Conservation (phyloP, 108 stramenopile genomes). For the Asterionellopsis glacialis region DNA sequence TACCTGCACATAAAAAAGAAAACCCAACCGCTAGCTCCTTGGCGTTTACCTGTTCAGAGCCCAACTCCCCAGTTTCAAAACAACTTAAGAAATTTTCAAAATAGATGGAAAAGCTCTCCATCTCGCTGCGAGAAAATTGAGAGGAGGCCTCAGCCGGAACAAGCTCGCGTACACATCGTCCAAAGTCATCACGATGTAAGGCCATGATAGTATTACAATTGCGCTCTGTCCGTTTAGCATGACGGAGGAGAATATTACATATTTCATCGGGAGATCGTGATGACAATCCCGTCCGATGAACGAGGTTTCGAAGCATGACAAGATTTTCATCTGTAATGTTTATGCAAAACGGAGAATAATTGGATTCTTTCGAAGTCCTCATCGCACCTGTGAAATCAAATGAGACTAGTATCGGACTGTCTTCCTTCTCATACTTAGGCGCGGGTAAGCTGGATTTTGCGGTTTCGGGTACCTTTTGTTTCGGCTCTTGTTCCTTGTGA, state of each 20-base stretch:
- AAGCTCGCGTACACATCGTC: constrained; percentile 38
- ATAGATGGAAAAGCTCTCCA: constrained; percentile 56
- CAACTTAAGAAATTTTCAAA: constrained; percentile 74
- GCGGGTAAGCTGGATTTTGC: not conserved
- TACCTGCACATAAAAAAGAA: constrained; percentile 80
- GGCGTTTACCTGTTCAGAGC: constrained; percentile 42
- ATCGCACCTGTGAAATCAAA: constrained; percentile 18
- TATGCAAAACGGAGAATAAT: constrained; percentile 45
- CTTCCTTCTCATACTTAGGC: not conserved
- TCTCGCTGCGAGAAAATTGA: constrained; percentile 33
- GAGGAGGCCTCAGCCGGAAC: constrained; percentile 34
- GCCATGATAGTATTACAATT: constrained; percentile 24
- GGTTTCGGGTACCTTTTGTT: not conserved
- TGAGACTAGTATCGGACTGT: not conserved
- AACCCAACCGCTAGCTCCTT: constrained; percentile 81
- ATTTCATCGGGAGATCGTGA: constrained; percentile 48
- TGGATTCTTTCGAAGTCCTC: constrained; percentile 9
- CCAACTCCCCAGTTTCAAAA: constrained; percentile 41
- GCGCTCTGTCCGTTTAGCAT: constrained; percentile 20
- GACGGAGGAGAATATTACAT: constrained; percentile 45
- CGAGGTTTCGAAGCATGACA: constrained; percentile 51
- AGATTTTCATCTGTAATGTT: constrained; percentile 82
- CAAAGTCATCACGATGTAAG: constrained; percentile 32
- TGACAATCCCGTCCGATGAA: constrained; percentile 55
- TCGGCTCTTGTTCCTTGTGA: too few species aligned